These are phyloP conservation scores for Neohortaea acidophila DNA, from an alignment of 495 filamentous ascomycete species.

Conservation along the genomic window DNA sequence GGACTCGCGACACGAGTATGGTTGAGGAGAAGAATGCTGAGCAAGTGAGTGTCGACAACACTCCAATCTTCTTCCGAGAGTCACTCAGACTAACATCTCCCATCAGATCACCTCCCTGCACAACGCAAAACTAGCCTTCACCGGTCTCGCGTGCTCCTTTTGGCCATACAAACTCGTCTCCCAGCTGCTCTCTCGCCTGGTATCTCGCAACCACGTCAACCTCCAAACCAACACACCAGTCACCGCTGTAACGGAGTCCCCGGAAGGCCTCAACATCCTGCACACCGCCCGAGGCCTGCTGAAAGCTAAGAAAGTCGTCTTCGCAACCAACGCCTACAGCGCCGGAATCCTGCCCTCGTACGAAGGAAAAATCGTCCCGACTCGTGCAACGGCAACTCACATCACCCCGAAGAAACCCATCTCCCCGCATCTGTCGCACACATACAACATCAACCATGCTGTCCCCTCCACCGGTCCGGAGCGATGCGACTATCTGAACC, in stretches of 20 bases:
- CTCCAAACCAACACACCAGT: constrained; percentile 6
- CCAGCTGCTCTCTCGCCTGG: constrained; percentile 1
- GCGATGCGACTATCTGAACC: constrained; percentile 34
- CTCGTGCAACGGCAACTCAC: constrained; percentile 1
- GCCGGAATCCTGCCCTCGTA: neutral
- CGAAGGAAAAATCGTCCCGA: neutral
- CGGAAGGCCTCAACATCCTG: neutral
- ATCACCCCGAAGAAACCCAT: neutral
- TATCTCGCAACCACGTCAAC: neutral
- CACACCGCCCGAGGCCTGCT: neutral
- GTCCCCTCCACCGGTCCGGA: constrained; percentile 1
- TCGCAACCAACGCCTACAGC: constrained; percentile 7
- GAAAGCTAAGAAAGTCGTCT: constrained; percentile 2
- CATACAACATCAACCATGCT: constrained; percentile 21
- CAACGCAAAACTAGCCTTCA: neutral
- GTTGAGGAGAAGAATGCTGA: neutral
- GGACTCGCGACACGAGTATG: neutral
- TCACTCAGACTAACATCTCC: neutral
- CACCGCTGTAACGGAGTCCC: neutral
- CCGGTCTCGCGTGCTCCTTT: constrained; percentile 1
- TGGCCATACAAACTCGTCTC: constrained; percentile 16
- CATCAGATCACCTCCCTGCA: constrained; percentile 6
- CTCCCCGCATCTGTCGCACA: constrained; percentile 7
- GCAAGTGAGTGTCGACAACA: constrained; percentile 5
- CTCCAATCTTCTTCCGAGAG: neutral